Percentiles rank a stretch among this genome's conserved stretches.
These are phyloP conservation scores for Limtongia smithiae DNA, from an alignment of 805 yeast genomes.

Conservation along the genomic window DNA sequence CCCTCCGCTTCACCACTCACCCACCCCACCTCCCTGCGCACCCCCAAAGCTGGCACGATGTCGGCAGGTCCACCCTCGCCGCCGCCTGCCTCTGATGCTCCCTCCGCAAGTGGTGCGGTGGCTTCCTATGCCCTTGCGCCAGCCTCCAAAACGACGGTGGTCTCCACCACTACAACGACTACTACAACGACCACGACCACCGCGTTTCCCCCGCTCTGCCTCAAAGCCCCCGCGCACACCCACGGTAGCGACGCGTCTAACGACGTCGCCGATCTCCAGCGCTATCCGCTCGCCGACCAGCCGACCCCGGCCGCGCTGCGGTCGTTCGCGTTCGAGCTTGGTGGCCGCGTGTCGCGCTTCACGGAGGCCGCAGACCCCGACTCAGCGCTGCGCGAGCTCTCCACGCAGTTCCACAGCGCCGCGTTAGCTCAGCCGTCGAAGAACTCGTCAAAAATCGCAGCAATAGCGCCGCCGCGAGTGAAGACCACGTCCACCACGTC, in stretches of 20 bases:
- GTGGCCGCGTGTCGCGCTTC: conserved; percentile 33
- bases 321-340: conserved; percentile 34
- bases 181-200: conserved; percentile 29
- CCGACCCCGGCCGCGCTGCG: conserved; percentile 37
- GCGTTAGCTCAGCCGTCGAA: too few relatives aligned
- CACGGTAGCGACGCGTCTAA: too few relatives aligned
- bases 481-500: not conserved
- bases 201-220: conserved; percentile 23
- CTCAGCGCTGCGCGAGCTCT: too few relatives aligned
- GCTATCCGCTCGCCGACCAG: conserved; percentile 36
- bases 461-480: not conserved
- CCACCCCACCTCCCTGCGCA: too few relatives aligned
- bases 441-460: not conserved
- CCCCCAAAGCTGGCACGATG: not conserved
- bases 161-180: conserved; percentile 28
- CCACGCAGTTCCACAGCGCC: too few relatives aligned
- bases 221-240: conserved; percentile 16
- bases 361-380: conserved; percentile 28
- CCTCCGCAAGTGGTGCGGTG: not conserved
- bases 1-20: too few relatives aligned
- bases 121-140: conserved; percentile 22
- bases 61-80: not conserved
- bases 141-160: conserved; percentile 27
- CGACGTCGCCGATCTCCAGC: conserved; percentile 9
- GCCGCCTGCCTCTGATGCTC: not conserved